A percentile compares a stretch with the other conserved stretches of the same genome.
Conservation (phyloP, 2,329 filamentous ascomycete species). For the Chaetomium sp. region DNA sequence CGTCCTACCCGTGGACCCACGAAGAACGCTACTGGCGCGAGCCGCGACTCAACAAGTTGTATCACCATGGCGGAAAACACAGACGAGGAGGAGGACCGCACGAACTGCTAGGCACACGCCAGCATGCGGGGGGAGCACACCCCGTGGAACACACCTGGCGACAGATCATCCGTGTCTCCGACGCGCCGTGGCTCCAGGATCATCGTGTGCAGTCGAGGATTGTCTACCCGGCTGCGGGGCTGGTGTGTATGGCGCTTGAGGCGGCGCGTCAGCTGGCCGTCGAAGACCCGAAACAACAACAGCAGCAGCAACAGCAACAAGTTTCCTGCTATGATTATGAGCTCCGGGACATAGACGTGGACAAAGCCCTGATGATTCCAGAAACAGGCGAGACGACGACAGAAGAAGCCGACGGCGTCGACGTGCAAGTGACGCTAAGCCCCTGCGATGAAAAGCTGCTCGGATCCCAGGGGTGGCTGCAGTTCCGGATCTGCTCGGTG, state of each 20-base stretch:
- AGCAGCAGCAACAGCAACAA: no score
- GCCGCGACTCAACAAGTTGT: slow-evolving; percentile 15
- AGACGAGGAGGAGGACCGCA: slow-evolving; percentile 26
- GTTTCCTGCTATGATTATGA: no score
- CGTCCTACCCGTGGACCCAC: slow-evolving; percentile 36
- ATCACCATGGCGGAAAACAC: slow-evolving; percentile 22
- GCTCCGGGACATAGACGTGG: no score
- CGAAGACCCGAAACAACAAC: not conserved
- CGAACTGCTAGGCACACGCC: no score
- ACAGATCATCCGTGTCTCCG: slow-evolving; percentile 36
- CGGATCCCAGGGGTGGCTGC: no score
- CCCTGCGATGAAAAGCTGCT: no score
- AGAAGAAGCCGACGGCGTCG: no score
- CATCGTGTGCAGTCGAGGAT: slow-evolving; percentile 30
- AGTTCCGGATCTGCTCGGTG: no score
- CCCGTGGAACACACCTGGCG: slow-evolving; percentile 35
- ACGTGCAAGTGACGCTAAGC: no score
- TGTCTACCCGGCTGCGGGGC: slow-evolving; percentile 32
- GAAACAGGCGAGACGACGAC: no score
- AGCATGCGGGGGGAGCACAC: not conserved
- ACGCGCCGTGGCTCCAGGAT: slow-evolving; percentile 40
- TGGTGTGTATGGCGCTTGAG: slow-evolving; percentile 30
- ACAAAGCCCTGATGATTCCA: no score
- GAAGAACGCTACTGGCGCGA: slow-evolving; percentile 34
- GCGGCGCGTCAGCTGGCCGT: not conserved